A percentile compares a stretch with the other conserved stretches of the same genome.
Conservation (phyloP, 140 eudicot species). For the Anethum foeniculum region DNA sequence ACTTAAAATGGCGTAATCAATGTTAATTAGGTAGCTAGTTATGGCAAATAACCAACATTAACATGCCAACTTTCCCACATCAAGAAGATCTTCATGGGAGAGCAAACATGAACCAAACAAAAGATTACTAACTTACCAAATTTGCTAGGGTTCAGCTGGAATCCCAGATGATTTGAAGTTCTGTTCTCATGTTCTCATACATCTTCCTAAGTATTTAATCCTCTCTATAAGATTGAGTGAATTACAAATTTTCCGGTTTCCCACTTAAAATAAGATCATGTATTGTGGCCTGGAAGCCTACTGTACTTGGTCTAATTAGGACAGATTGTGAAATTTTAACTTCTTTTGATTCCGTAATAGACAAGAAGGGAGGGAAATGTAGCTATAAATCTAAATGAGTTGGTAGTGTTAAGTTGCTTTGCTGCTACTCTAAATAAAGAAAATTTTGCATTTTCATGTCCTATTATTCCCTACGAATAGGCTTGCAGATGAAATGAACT, state of each 20-base stretch:
- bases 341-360: background rate
- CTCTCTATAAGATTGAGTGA: background rate
- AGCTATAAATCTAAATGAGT: background rate
- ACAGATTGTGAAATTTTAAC: background rate
- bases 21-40: background rate
- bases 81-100: background rate
- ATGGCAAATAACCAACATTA: background rate
- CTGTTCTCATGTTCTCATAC: background rate
- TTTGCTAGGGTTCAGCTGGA: background rate
- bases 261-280: background rate
- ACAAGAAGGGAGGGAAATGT: background rate
- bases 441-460: background rate
- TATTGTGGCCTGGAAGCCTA: background rate
- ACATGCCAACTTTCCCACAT: background rate
- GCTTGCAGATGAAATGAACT: background rate
- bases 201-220: background rate
- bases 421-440: background rate
- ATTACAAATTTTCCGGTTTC: background rate
- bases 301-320: background rate
- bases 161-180: background rate
- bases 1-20: background rate
- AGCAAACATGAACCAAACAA: background rate
- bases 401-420: background rate
- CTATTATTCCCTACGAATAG: background rate
- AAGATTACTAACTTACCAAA: background rate